phyloP scores from a whole-genome alignment of 2,329 filamentous ascomycete genomes.

The Pseudofabraea citricarpa region DNA sequence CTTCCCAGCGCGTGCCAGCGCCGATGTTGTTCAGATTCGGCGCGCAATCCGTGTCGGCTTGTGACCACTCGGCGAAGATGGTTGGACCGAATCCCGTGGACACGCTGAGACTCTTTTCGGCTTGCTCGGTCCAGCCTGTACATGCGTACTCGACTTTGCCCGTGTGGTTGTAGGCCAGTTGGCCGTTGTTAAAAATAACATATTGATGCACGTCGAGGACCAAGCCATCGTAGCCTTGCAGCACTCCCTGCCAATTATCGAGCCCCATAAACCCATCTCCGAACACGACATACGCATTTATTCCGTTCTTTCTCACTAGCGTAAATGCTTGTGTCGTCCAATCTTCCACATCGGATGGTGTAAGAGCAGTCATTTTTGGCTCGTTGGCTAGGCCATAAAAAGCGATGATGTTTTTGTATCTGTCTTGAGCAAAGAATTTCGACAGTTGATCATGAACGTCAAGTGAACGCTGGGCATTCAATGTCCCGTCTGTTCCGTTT shows the following conservation, averaged over 20 bases:
- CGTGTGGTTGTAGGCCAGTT: slow-evolving; percentile 76
- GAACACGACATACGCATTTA: slow-evolving; percentile 72
- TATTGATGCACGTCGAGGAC: slow-evolving; percentile 98
- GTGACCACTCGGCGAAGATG: slow-evolving; percentile 93
- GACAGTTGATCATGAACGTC: slow-evolving; percentile 85
- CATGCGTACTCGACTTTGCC: slow-evolving; percentile 87
- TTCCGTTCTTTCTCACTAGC: slow-evolving; percentile 71
- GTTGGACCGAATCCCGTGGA: slow-evolving; percentile 85
- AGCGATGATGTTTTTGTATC: slow-evolving; percentile 86
- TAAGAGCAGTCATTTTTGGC: slow-evolving; percentile 75
- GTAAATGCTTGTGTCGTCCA: slow-evolving; percentile 77
- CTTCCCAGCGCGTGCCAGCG: slow-evolving; percentile 86
- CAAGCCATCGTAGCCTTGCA: slow-evolving; percentile 66
- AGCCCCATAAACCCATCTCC: slow-evolving; percentile 95
- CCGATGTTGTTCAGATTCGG: slow-evolving; percentile 83
- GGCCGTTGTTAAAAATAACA: slow-evolving; percentile 91
- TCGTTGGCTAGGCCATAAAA: slow-evolving; percentile 97
- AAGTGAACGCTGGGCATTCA: slow-evolving; percentile 76
- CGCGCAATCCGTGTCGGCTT: slow-evolving; percentile 95
- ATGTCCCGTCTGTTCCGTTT: slow-evolving; percentile 77
- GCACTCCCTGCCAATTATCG: slow-evolving; percentile 80
- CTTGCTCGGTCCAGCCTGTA: slow-evolving; percentile 78
- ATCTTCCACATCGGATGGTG: slow-evolving; percentile 59
- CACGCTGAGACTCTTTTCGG: slow-evolving; percentile 65
- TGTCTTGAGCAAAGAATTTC: slow-evolving; percentile 86